These are phyloP conservation scores for Cladosporium sp. DNA, from an alignment of 2,329 filamentous ascomycete genomes.

Conservation along the genomic window DNA sequence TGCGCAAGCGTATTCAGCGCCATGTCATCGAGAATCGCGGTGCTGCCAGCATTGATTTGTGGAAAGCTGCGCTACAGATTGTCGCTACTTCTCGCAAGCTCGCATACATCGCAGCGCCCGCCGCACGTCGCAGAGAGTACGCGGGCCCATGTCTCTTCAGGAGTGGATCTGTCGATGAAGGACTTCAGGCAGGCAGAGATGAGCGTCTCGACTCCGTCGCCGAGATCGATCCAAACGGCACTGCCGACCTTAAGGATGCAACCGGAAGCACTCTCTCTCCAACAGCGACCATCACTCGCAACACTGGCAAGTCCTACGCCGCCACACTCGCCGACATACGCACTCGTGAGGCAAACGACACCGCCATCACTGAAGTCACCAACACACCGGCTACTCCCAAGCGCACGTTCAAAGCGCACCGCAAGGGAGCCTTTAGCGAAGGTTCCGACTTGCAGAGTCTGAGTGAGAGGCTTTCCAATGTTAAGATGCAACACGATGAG, in stretches of 20 bases:
- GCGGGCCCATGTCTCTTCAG: conserved; percentile 22
- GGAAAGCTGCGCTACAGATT: conserved; percentile 38
- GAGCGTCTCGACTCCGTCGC: not conserved
- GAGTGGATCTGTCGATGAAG: not conserved
- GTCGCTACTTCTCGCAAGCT: conserved; percentile 36
- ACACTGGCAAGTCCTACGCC: conserved; percentile 29
- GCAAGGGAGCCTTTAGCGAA: conserved; percentile 35
- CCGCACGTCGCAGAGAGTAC: conserved; percentile 21
- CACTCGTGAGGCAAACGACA: conserved; percentile 25
- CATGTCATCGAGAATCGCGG: conserved; percentile 38
- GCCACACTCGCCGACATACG: conserved; percentile 28
- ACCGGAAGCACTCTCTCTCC: not conserved
- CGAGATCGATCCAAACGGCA: not conserved
- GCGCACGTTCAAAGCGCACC: conserved; percentile 33
- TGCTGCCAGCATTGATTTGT: conserved; percentile 39
- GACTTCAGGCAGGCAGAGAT: not conserved
- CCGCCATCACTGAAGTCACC: conserved; percentile 32
- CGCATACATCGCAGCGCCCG: conserved; percentile 25
- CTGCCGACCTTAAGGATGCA: not conserved
- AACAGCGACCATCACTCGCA: conserved; percentile 12
- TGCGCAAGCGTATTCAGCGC: conserved; percentile 44
- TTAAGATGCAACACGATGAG: conserved; percentile 22
- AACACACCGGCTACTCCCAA: conserved; percentile 32
- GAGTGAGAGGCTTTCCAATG: conserved; percentile 27
- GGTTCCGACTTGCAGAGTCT: conserved; percentile 31